Conservation (phyloP, 805 yeast species). For the Metschnikowia chrysomelidarum region DNA sequence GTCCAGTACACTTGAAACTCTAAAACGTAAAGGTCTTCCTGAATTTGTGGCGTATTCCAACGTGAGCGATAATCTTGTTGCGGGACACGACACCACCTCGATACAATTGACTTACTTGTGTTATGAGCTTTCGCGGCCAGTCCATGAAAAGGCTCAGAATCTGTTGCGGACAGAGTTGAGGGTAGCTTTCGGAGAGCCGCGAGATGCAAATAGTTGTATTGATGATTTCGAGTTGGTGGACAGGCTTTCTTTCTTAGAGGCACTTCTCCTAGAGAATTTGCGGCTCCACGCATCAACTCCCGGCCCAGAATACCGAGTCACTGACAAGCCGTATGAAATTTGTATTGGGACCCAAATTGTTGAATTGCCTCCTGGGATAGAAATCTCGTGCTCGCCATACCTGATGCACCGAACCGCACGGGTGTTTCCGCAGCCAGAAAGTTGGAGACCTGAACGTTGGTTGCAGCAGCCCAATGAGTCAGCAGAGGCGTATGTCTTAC, state of each 20-base stretch:
- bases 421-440: slow-evolving; percentile 51
- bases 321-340: slow-evolving; percentile 30
- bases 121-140: slow-evolving; percentile 56
- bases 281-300: slow-evolving; percentile 71
- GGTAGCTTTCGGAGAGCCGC: slow-evolving; percentile 31
- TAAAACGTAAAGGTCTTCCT: slow-evolving; percentile 29
- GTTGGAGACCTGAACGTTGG: slow-evolving; percentile 64
- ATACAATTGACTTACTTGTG: slow-evolving; percentile 48
- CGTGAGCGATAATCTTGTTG: slow-evolving; percentile 62
- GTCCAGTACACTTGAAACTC: slow-evolving; percentile 32
- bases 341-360: slow-evolving; percentile 9
- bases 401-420: slow-evolving; percentile 52
- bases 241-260: slow-evolving; percentile 54
- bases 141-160: slow-evolving; percentile 44
- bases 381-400: slow-evolving; percentile 64
- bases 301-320: slow-evolving; percentile 63
- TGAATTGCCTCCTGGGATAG: slow-evolving; percentile 51
- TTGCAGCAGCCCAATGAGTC: slow-evolving; percentile 36
- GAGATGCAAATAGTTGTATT: slow-evolving; percentile 19
- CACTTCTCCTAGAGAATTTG: slow-evolving; percentile 58
- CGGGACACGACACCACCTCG: slow-evolving; percentile 68
- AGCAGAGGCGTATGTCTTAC: slow-evolving; percentile 24
- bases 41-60: slow-evolving; percentile 38
- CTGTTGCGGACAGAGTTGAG: slow-evolving; percentile 47
- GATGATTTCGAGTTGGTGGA: slow-evolving; percentile 45